phyloP scores from a whole-genome alignment of 495 filamentous ascomycete genomes.

The Poronia punctata region DNA sequence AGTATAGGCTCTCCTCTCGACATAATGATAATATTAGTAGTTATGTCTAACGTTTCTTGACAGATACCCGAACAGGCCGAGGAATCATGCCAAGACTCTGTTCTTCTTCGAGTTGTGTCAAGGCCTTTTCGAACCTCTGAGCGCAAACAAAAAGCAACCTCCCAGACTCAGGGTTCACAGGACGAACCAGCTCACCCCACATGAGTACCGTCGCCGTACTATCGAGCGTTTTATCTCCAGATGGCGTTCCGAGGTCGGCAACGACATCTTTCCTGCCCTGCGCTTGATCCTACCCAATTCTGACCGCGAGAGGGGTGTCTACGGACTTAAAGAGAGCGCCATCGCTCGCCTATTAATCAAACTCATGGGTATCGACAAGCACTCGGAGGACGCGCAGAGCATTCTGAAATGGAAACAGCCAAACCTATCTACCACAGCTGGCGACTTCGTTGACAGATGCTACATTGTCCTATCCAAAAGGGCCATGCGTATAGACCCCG shows the following conservation, averaged over 20 bases:
- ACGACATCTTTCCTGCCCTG: slow-evolving; percentile 90
- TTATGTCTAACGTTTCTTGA: slow-evolving; percentile 20
- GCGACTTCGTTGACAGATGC: slow-evolving; percentile 87
- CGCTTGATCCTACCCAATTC: slow-evolving; percentile 90
- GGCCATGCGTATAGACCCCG: slow-evolving; percentile 64
- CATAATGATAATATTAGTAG: background rate
- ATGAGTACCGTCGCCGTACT: slow-evolving; percentile 76
- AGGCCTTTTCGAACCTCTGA: slow-evolving; percentile 79
- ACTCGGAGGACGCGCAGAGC: slow-evolving; percentile 78
- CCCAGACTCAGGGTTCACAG: slow-evolving; percentile 54
- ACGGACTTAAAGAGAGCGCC: slow-evolving; percentile 87
- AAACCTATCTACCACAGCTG: slow-evolving; percentile 55
- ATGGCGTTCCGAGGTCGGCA: slow-evolving; percentile 82
- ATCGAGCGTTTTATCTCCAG: slow-evolving; percentile 83
- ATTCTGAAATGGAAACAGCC: slow-evolving; percentile 94
- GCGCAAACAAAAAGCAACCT: slow-evolving; percentile 72
- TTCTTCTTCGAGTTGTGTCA: slow-evolving; percentile 76
- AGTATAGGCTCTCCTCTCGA: slow-evolving; percentile 37
- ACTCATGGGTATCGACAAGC: slow-evolving; percentile 86
- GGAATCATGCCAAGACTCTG: slow-evolving; percentile 68
- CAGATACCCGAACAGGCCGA: slow-evolving; percentile 79
- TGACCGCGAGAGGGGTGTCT: slow-evolving; percentile 88
- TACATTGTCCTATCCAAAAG: slow-evolving; percentile 80
- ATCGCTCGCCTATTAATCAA: slow-evolving; percentile 85
- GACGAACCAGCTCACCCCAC: slow-evolving; percentile 55